Base-by-base conservation (phyloP, 495 filamentous ascomycete species). In the Penicillium antarcticum region DNA sequence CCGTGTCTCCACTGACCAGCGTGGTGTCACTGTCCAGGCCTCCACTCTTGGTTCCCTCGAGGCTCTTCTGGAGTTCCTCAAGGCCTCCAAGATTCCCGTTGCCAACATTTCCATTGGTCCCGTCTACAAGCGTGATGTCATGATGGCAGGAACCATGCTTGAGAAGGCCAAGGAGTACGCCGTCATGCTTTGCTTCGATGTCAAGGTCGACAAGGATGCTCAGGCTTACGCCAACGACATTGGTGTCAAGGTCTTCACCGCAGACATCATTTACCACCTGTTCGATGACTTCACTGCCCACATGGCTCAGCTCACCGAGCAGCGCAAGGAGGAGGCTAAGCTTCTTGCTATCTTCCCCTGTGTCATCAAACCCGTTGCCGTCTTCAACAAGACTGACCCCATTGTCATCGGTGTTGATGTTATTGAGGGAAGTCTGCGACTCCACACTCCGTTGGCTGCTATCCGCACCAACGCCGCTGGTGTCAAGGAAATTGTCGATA, bases 161-260 rank as follows among this genome's bases (percentile, higher is more conserved):
- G 95, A 99, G 75, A 97, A 97, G 72, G 82, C 85, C 38, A 91
- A 89, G 60, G 94, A 99, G 67, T 95, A 85, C 53, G 95, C 95
- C 19, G 91, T 97, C 67, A 99, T 99, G 95, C 86, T 99, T 16
- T 97, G 95, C 68, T 99, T 99, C 78, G 95, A 99, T 65, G 95
- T 99, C 68, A 96, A 96, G 76, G 88, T 99, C 18, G 95, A 99
- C 71, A 97, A 96, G 70, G 95, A 99, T 61, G 95, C 95, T 1
- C 80, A 86, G 59, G 79, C 79, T 12, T 96, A 97, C 58, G 95
- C 95, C 35, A 88, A 96, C 9, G 91, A 97, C 46, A 83, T 96
- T 34, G 92, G 92, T 26, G 88, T 99, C 67, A 99, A 96, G 80
- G 89, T 99, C 62, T 97, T 97, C 77, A 95, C 90, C 1, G 95